These are phyloP conservation scores for Helianthus tuberosus DNA, from an alignment of 129 eudicot species.

Conservation along the genomic window DNA sequence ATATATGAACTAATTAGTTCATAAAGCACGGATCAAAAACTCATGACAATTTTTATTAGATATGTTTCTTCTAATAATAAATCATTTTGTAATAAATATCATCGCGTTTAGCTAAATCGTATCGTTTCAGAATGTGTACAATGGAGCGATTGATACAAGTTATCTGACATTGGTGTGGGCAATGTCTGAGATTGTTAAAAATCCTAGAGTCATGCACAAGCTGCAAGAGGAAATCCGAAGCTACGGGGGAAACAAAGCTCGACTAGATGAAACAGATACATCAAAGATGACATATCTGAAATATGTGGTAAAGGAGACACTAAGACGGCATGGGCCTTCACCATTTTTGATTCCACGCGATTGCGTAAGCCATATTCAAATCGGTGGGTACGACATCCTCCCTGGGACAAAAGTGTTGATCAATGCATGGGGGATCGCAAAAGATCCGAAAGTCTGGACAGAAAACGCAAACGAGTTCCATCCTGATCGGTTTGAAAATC, in stretches of 20 bases:
- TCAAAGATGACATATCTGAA: conserved; percentile 4
- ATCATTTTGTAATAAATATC: too few relatives aligned
- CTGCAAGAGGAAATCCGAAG: neutral
- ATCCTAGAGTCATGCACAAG: conserved; percentile 1
- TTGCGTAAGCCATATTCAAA: neutral
- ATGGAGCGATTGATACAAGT: conserved; percentile 3
- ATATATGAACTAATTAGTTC: too few relatives aligned
- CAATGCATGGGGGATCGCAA: neutral
- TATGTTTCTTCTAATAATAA: too few relatives aligned
- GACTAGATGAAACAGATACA: neutral
- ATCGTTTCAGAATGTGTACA: neutral
- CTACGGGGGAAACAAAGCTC: neutral
- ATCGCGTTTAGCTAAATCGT: neutral
- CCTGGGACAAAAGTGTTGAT: neutral
- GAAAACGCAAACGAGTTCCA: neutral
- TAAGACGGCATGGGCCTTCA: neutral
- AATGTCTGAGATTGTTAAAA: neutral
- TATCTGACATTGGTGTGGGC: neutral
- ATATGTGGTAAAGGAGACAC: neutral
- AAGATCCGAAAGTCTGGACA: neutral
- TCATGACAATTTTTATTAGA: too few relatives aligned
- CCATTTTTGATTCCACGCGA: neutral
- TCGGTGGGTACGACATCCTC: conserved; percentile 2
- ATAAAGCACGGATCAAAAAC: too few relatives aligned
- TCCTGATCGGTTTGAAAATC: neutral